A percentile compares a stretch with the other conserved stretches of the same genome.
Evolutionary conservation across 2,329 filamentous ascomycete genomes (phyloP).

Genomic region (Blumeria graminis): DNA sequence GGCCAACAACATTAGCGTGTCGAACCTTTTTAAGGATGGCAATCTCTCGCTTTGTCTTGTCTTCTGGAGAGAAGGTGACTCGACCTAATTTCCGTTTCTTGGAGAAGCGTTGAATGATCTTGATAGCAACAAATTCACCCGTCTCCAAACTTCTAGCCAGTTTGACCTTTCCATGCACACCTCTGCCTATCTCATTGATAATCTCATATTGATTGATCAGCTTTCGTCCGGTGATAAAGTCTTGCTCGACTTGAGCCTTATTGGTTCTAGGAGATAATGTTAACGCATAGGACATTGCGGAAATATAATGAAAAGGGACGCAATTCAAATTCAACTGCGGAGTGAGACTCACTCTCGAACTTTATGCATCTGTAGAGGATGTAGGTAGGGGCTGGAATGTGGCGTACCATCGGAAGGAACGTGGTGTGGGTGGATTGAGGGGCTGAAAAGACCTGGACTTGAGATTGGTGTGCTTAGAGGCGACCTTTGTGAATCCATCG

Average conservation of each 20-base stretch:
- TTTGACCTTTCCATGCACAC: slow-evolving; percentile 95
- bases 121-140: slow-evolving; percentile 73
- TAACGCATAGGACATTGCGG: too few relatives aligned
- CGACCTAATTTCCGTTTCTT: slow-evolving; percentile 82
- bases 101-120: slow-evolving; percentile 90
- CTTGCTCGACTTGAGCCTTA: slow-evolving; percentile 73
- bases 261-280: slow-evolving; percentile 36
- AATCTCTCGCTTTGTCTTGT: slow-evolving; percentile 85
- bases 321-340: not conserved
- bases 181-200: slow-evolving; percentile 83
- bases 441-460: slow-evolving; percentile 37
- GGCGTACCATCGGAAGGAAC: slow-evolving; percentile 23
- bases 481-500: slow-evolving; percentile 13
- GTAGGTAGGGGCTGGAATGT: slow-evolving; percentile 35
- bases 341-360: slow-evolving; percentile 44
- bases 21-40: slow-evolving; percentile 96
- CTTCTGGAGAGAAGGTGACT: slow-evolving; percentile 41
- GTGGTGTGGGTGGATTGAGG: slow-evolving; percentile 16
- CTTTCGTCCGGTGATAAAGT: slow-evolving; percentile 75
- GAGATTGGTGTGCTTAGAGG: slow-evolving; percentile 32
- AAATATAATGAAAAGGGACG: not conserved
- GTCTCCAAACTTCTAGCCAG: slow-evolving; percentile 60
- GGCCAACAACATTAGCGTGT: slow-evolving; percentile 85
- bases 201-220: slow-evolving; percentile 96
- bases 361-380: slow-evolving; percentile 46